These are phyloP conservation scores for Antarctomyces pellizariae DNA, from an alignment of 495 filamentous ascomycete species.

Conservation along the genomic window DNA sequence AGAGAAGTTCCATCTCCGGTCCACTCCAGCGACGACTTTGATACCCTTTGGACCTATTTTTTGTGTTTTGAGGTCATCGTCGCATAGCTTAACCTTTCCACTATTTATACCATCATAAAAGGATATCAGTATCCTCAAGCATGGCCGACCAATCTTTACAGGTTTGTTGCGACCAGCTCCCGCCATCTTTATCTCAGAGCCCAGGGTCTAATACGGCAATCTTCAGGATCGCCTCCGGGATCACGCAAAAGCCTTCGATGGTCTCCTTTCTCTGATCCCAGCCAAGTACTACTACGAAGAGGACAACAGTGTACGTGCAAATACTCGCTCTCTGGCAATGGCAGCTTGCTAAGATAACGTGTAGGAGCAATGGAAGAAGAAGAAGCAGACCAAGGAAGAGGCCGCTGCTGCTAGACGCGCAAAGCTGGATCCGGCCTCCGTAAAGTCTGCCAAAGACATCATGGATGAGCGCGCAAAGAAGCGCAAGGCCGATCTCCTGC, in stretches of 20 bases:
- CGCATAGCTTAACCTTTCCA: too few relatives aligned
- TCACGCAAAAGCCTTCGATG: conserved; percentile 74
- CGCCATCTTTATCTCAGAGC: too few relatives aligned
- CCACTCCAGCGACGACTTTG: too few relatives aligned
- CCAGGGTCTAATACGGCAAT: too few relatives aligned
- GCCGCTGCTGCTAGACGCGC: conserved; percentile 51
- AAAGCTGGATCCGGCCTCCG: conserved; percentile 67
- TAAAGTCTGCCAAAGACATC: conserved; percentile 61
- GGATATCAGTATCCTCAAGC: too few relatives aligned
- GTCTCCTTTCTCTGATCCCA: conserved; percentile 76
- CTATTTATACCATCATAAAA: too few relatives aligned
- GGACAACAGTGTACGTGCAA: conserved; percentile 51
- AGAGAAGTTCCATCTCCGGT: too few relatives aligned
- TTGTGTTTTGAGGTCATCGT: too few relatives aligned
- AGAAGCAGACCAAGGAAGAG: conserved; percentile 72
- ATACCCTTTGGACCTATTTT: too few relatives aligned
- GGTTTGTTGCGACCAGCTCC: too few relatives aligned
- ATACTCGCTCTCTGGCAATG: neutral
- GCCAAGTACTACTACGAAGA: conserved; percentile 82
- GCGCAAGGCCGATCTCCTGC: conserved; percentile 31
- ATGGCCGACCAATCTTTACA: too few relatives aligned
- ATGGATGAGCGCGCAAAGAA: conserved; percentile 65
- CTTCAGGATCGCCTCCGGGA: conserved; percentile 60
- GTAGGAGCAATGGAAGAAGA: conserved; percentile 67
- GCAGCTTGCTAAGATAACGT: conserved; percentile 7